Evolutionary conservation across 495 filamentous ascomycete species (phyloP), one percentile per base, ranked within the genome.

Genomic region (Xylaria acuta): DNA sequence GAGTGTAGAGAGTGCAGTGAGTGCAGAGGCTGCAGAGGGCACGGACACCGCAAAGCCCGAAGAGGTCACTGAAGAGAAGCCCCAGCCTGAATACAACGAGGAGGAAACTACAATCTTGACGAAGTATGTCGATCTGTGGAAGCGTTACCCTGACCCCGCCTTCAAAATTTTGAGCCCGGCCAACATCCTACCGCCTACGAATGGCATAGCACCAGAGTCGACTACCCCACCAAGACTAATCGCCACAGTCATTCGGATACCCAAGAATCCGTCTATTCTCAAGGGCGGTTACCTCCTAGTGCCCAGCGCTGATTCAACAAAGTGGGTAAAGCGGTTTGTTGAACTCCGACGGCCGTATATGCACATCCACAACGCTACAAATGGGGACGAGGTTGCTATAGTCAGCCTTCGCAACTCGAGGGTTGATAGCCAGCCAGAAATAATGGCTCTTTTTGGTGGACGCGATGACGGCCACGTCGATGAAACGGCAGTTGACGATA

Each of bases 331-430:
- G 72, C 92, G 95, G 53, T 97, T 95, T 77, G 93, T 97, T 60
- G 97, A 99, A 77, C 89, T 99, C 38, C 90, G 96, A 32, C 89
- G 92, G 51, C 97, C 97, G 7, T 99, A 98, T 76, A 85, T 99
- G 70, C 94, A 98, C 77, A 88, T 98, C 53, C 91, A 98, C 81
- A 90, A 88, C 36, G 90, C 92, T 2, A 90, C 90, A 2, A 92
- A 94, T 20, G 94, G 95, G 20, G 95, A 98, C 75, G 96, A 98
- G 79, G 87, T 97, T 63, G 92, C 90, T 56, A 91, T 94, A 25
- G 94, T 98, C 74, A 94, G 94, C 75, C 86, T 99, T 49, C 87
- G 90, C 56, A 94, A 96, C 78, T 87, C 92, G 9, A 86, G 95
- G 40, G 91, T 98, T 51, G 97, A 99, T 76, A 91, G 93, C 73